Conservation (phyloP, 805 yeast genomes). For the Ogataea neopini region DNA sequence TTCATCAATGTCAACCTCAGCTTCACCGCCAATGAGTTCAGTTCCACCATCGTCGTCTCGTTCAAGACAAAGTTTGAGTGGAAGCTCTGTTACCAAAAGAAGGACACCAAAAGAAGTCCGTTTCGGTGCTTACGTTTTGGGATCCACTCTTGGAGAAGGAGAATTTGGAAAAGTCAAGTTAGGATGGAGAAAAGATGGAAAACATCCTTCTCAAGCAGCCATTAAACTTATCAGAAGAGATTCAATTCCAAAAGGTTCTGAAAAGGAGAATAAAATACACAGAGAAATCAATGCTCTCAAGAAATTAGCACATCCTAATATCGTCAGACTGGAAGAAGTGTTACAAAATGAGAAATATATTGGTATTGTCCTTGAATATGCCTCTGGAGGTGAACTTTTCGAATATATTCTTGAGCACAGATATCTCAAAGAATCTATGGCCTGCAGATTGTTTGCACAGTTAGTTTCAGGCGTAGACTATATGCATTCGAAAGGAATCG, state of each 20-base stretch:
- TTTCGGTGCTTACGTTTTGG: constrained; percentile 87
- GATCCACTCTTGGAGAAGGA: constrained; percentile 95
- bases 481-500: constrained; percentile 77
- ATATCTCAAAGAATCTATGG: constrained; percentile 81
- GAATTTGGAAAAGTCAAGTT: constrained; percentile 97
- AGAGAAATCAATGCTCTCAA: constrained; percentile 91
- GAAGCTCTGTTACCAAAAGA: constrained; percentile 28
- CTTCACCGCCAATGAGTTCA: constrained; percentile 13
- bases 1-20: neutral
- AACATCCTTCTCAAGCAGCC: constrained; percentile 83
- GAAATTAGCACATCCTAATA: constrained; percentile 88
- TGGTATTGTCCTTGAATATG: constrained; percentile 95
- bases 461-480: constrained; percentile 91
- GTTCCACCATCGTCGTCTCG: constrained; percentile 17
- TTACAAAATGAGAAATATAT: constrained; percentile 92
- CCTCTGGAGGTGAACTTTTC: constrained; percentile 95
- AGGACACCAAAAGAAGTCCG: constrained; percentile 64
- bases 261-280: constrained; percentile 84
- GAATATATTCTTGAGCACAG: constrained; percentile 88
- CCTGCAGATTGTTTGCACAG: constrained; percentile 89
- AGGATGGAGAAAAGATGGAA: constrained; percentile 90
- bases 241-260: constrained; percentile 81
- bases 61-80: constrained; percentile 22
- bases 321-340: constrained; percentile 88
- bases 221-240: constrained; percentile 89